Evolutionary conservation across 2,329 filamentous ascomycete genomes (phyloP), one percentile per base, ranked within the genome.

Genomic region (Pseudogymnoascus pannorum): DNA sequence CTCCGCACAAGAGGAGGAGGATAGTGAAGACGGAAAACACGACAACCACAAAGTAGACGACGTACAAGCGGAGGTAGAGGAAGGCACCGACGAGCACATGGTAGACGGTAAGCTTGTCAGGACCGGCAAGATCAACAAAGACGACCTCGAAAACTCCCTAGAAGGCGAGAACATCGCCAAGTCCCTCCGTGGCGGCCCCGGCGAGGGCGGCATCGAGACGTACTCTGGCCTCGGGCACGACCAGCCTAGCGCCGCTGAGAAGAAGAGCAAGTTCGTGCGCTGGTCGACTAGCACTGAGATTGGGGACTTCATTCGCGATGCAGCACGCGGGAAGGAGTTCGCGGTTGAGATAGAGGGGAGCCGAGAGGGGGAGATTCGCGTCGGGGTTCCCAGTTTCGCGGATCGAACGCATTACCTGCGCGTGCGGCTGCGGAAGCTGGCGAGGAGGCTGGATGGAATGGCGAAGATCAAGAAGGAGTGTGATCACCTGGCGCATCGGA

Each of bases 221-320:
- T 92, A 91, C 70, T 87, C 84, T 29, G 88, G 88, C 0, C 79
- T 87, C 1, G 88, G 88, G 2, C 86, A 81, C 51, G 85, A 89
- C 68, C 81, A 71, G 71, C 64, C 76, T 14, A 77, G 72, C 24
- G 72, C 71, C 62, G 78, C 73, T 9, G 69, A 66, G 36, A 68
- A 44, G 71, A 74, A 4, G 76, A 81, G 80, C 61, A 82, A 84
- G 60, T 94, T 93, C 77, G 90, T 96, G 2, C 86, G 91, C 29
- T 97, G 92, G 92, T 92, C 88, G 48, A 85, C 86, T 42, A 90
- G 87, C 29, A 96, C 92, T 1, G 92, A 97, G 72, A 88, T 97
- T 31, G 92, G 92, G 8, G 92, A 96, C 75, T 97, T 97, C 70
- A 94, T 97, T 66, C 86, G 91, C 7, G 92, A 97, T 71, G 92